phyloP scores from a whole-genome alignment of 331 rosid species.

The Quercus tomentella region DNA sequence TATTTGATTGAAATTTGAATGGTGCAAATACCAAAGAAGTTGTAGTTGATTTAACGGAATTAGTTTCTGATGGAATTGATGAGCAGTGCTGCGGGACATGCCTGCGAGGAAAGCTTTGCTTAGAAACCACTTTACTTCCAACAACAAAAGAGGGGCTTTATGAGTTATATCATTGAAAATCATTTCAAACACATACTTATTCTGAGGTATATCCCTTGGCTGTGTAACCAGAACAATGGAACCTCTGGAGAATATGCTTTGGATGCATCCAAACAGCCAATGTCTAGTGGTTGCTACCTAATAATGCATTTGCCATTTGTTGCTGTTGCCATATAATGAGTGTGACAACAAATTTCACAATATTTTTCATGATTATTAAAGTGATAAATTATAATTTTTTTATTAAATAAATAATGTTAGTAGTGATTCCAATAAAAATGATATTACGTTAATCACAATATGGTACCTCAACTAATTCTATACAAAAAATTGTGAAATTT shows the following conservation, averaged over 20 bases:
- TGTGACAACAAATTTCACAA: too few relatives aligned
- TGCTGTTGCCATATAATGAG: too few relatives aligned
- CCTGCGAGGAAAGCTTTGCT: not conserved
- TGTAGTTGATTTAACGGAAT: not conserved
- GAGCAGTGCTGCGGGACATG: not conserved
- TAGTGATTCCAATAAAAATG: too few relatives aligned
- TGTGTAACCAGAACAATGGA: not conserved
- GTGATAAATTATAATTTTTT: too few relatives aligned
- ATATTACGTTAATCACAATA: too few relatives aligned
- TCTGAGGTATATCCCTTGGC: not conserved
- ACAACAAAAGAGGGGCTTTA: not conserved
- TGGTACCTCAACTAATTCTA: too few relatives aligned
- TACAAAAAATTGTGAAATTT: too few relatives aligned
- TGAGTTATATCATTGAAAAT: too few relatives aligned
- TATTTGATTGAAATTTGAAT: not conserved
- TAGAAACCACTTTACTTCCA: not conserved
- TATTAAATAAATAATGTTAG: too few relatives aligned
- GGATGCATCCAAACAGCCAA: not conserved
- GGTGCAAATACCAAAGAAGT: not conserved
- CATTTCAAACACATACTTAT: not conserved
- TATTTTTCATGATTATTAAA: too few relatives aligned
- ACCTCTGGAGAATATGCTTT: conserved; percentile 13
- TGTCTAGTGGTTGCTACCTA: too few relatives aligned
- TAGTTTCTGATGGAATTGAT: not conserved
- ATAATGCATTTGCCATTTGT: too few relatives aligned